Evolutionary conservation across 345 rosid species (phyloP).

Genomic region (Euphorbia lathyris): DNA sequence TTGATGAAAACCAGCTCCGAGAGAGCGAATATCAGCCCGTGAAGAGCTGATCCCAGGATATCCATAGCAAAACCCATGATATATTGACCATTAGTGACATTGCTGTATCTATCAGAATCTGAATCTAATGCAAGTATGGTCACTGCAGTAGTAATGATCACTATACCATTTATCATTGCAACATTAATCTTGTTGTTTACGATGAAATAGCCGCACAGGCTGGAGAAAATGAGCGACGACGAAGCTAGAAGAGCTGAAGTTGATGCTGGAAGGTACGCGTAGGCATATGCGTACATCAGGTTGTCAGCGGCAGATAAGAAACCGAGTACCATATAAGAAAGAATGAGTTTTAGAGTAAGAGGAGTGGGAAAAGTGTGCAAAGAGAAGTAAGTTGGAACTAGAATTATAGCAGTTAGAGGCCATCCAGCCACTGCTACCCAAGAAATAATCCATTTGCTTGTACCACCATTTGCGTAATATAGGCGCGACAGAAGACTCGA

Average conservation of each 20-base stretch:
- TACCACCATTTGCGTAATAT: slow-evolving; percentile 70
- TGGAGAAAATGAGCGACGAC: slow-evolving; percentile 66
- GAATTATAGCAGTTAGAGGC: slow-evolving; percentile 63
- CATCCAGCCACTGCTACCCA: slow-evolving; percentile 89
- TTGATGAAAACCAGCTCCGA: slow-evolving; percentile 77
- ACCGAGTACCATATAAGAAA: slow-evolving; percentile 60
- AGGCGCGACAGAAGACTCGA: slow-evolving; percentile 72
- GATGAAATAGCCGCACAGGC: slow-evolving; percentile 59
- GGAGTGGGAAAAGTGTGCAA: slow-evolving; percentile 54
- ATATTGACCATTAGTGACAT: slow-evolving; percentile 50
- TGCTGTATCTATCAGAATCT: slow-evolving; percentile 56
- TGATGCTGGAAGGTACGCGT: slow-evolving; percentile 88
- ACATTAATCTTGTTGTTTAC: slow-evolving; percentile 68
- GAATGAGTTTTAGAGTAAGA: slow-evolving; percentile 41
- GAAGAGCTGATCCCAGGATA: slow-evolving; percentile 75
- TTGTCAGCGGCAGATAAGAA: slow-evolving; percentile 75
- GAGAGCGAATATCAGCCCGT: slow-evolving; percentile 78
- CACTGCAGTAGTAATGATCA: slow-evolving; percentile 70
- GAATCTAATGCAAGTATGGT: slow-evolving; percentile 72
- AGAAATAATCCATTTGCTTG: slow-evolving; percentile 92
- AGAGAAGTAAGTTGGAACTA: slow-evolving; percentile 52
- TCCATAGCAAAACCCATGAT: slow-evolving; percentile 76
- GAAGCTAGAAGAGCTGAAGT: slow-evolving; percentile 82
- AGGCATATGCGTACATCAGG: slow-evolving; percentile 83
- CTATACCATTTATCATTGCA: slow-evolving; percentile 57